Evolutionary conservation across 306 rosid species (phyloP).

Genomic region (Glycine latifolia): DNA sequence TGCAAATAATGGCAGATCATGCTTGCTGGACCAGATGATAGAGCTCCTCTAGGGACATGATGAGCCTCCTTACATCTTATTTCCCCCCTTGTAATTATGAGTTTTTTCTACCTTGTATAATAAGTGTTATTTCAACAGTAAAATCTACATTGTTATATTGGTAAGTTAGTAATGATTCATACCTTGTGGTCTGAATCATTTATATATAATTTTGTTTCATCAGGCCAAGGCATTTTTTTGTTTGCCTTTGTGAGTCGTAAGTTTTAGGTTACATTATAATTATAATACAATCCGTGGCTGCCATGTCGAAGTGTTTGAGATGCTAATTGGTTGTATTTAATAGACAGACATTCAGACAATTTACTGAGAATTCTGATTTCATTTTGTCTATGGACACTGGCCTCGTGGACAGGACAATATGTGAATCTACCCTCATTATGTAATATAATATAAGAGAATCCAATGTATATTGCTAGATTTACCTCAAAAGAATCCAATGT

Average conservation of each 20-base stretch:
- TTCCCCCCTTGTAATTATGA: constrained; percentile 60
- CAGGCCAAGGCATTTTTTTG: constrained; percentile 58
- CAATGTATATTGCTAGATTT: constrained; percentile 6
- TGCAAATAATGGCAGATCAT: constrained; percentile 67
- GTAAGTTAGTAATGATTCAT: constrained; percentile 41
- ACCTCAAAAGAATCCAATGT: constrained; percentile 29
- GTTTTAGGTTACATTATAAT: constrained; percentile 28
- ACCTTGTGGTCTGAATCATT: constrained; percentile 47
- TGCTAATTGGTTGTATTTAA: constrained; percentile 44
- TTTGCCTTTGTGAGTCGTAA: constrained; percentile 58
- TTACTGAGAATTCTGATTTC: constrained; percentile 36
- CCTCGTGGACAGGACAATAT: constrained; percentile 25
- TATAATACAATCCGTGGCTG: constrained; percentile 31
- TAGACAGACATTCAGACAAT: constrained; percentile 6
- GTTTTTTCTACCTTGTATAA: constrained; percentile 51
- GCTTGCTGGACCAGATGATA: constrained; percentile 96
- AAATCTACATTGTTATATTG: constrained; percentile 51
- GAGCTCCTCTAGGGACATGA: constrained; percentile 71
- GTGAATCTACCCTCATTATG: constrained; percentile 17
- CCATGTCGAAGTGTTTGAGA: constrained; percentile 32
- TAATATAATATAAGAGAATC: constrained; percentile 33
- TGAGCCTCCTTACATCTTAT: constrained; percentile 43
- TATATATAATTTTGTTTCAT: constrained; percentile 35
- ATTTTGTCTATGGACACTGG: constrained; percentile 30
- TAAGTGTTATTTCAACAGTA: constrained; percentile 50